Evolutionary conservation across 129 eudicot genomes (phyloP).

Genomic region (Pulicaria dysenterica): DNA sequence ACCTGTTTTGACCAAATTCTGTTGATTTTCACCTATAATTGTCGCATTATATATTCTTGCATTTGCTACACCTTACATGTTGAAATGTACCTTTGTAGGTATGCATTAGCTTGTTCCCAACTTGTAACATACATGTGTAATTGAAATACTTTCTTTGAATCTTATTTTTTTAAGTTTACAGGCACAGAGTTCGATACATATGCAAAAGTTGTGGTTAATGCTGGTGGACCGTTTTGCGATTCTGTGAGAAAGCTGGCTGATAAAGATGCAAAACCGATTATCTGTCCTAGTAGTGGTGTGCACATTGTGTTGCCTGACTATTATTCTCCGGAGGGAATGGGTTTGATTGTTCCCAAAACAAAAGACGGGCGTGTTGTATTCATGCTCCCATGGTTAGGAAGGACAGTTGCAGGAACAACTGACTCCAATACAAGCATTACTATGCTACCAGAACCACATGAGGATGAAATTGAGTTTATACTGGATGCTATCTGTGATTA

Average conservation of each 20-base stretch:
- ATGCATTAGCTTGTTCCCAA: no score
- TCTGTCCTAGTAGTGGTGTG: constrained; percentile 95
- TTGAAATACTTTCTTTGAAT: constrained; percentile 5
- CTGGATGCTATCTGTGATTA: constrained; percentile 92
- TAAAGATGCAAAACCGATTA: constrained; percentile 70
- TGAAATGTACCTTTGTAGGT: no score
- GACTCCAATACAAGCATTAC: constrained; percentile 81
- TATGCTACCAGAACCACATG: constrained; percentile 97
- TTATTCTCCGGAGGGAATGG: constrained; percentile 98
- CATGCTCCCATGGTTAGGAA: constrained; percentile 98
- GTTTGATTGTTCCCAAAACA: constrained; percentile 96
- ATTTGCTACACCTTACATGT: no score
- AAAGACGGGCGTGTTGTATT: constrained; percentile 97
- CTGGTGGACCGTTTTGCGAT: constrained; percentile 94
- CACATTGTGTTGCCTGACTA: constrained; percentile 93
- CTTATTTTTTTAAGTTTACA: constrained; percentile 45
- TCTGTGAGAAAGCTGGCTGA: constrained; percentile 74
- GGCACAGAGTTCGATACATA: constrained; percentile 83
- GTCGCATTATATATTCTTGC: no score
- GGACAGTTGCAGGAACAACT: constrained; percentile 96
- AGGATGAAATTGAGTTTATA: constrained; percentile 86
- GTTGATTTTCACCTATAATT: neutral
- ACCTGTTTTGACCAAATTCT: neutral
- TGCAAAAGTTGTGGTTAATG: constrained; percentile 91
- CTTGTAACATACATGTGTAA: no score